Base-by-base conservation (phyloP, 352 stramenopile genomes). In the Globisporangium nunn region DNA sequence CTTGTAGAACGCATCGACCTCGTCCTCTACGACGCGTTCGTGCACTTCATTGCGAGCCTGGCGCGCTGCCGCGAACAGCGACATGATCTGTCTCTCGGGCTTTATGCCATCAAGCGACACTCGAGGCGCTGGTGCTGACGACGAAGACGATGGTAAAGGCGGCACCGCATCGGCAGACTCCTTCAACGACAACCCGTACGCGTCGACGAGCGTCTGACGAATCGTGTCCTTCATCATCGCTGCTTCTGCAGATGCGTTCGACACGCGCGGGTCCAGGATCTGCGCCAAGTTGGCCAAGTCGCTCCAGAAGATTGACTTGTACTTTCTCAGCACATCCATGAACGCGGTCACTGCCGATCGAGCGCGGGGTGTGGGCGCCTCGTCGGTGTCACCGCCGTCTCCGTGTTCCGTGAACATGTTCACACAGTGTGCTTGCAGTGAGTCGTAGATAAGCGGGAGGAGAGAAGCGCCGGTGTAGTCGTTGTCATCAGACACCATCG, bases 361-460 rank as follows among this genome's bases (percentile, higher is more conserved):
- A 12, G 37, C 37, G 11, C 0, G 10, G 11, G 17, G 37, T 15
- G 37, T 17, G 10, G 37, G 37, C 11, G 37, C 10, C 10, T 41
- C 37, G 37, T 4, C 37, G 11, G 11, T 4, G 6, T 10, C 35
- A 14, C 5, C 35, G 3, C 14, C 35, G 37, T 4, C 35, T 40
- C 7, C 37, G 37, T 41, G 37, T 2, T 12, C 37, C 14, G 14
- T 12, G 37, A 15, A 4, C 37, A 12, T 12, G 37, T 41, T 58
- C 41, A 15, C 49, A 28, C 55, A 61, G 39, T 61, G 55, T n/a
- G 47, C 48, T n/a, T 49, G 35, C 45, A 61, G 35, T 15, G 55
- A 61, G n/a, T 61, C 55, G 33, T 50, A 61, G 37, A 61, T 61
- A 35, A 61, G 46, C 28, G 55, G 55, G 14, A 55, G 55, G 46